Evolutionary conservation across 139 green algal species (phyloP), one percentile per base, ranked within the genome.

Genomic region (Mychonastes homosphaera): DNA sequence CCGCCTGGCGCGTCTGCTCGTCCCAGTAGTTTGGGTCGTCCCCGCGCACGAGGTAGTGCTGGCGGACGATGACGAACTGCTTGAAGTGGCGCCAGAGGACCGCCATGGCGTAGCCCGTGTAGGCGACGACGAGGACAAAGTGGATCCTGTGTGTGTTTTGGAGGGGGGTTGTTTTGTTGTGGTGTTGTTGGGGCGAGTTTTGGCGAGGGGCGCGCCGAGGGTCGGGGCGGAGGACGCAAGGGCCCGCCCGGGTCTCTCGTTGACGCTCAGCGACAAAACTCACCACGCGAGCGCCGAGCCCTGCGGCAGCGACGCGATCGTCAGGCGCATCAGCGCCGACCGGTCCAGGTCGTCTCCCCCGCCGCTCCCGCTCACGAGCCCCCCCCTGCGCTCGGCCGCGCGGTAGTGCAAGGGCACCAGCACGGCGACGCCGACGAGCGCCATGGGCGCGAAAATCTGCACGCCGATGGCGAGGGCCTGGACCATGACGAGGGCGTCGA

Each of bases 401-500:
- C 41, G 46, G 34, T 69, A 63, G 29, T 69, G 62, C 13, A 69
- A 21, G 1, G 62, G 62, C 28, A 69, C 24, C 43, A 69, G 53
- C 62, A 53, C 52, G 48, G 19, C 15, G 21, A 4, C 7, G 6
- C 26, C 62, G 43, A 73, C 35, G 23, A 73, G 12, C 24, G 54
- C 46, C 38, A 76, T 56, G 3, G 64, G 62, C 6, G 39, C 4
- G 16, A 69, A 69, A 4, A 69, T 47, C 28, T 55, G 23, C 1
- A 69, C 33, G 3, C 62, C 62, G 33, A 57, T 58, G 10, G 16
- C 29, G 33, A 69, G 26, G 9, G 53, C 33, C 53, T 62, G 56
- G 23, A 62, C 51, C 62, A 69, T 62, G 32, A 69, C 73, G 53
- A 80, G 30, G 0, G 69, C 73, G 52, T 80, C 73, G 18, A 79